These are phyloP conservation scores for Erodium maritimum DNA, from an alignment of 345 rosid species.

Conservation along the genomic window DNA sequence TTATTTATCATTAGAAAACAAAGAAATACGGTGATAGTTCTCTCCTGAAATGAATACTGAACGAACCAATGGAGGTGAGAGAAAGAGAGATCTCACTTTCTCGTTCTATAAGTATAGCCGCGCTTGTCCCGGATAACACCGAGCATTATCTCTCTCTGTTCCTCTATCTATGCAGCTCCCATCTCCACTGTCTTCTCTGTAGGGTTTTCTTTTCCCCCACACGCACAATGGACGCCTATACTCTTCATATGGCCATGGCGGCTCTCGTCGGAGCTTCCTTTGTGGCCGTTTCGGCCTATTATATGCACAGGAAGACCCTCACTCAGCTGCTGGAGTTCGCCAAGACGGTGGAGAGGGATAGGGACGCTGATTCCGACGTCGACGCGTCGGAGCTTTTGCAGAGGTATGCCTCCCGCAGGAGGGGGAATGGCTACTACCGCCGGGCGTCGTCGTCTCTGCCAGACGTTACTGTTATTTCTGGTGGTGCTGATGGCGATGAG, in stretches of 20 bases:
- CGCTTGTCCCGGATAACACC: neutral
- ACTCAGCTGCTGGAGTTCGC: constrained; percentile 86
- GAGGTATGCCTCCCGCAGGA: constrained; percentile 5
- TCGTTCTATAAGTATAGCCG: too few relatives aligned
- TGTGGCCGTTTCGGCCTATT: constrained; percentile 84
- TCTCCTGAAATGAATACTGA: too few relatives aligned
- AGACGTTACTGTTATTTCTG: constrained; percentile 43
- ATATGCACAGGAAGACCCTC: constrained; percentile 90
- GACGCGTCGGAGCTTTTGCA: constrained; percentile 36
- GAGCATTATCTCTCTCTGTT: neutral
- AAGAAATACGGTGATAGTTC: too few relatives aligned
- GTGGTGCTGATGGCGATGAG: too few relatives aligned
- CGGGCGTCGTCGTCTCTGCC: constrained; percentile 65
- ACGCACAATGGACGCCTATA: constrained; percentile 50
- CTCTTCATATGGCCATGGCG: constrained; percentile 84
- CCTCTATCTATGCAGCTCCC: neutral
- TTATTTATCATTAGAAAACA: too few relatives aligned
- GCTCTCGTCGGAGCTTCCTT: constrained; percentile 94
- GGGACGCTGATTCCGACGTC: constrained; percentile 32
- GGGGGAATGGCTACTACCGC: constrained; percentile 44
- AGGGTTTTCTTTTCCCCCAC: neutral
- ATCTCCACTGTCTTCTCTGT: too few relatives aligned
- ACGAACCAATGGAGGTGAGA: too few relatives aligned
- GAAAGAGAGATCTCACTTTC: too few relatives aligned
- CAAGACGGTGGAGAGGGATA: constrained; percentile 55